phyloP scores from a whole-genome alignment of 805 yeast genomes.

The Cyberlindnera nakhonratchasimensis region DNA sequence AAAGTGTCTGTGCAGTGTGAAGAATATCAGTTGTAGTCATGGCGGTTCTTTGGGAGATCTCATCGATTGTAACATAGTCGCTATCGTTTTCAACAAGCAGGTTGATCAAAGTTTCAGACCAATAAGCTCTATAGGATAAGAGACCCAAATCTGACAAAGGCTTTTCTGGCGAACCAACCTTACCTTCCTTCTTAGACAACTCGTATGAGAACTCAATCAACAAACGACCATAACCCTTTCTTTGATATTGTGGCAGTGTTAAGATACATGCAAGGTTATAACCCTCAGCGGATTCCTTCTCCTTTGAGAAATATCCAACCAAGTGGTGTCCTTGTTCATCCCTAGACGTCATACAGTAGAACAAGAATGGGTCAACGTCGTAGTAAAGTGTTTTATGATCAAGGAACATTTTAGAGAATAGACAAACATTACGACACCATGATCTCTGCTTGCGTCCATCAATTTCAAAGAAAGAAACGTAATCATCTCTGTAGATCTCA shows the following conservation, averaged over 20 bases:
- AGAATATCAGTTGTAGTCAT: conserved; percentile 96
- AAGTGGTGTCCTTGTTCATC: conserved; percentile 92
- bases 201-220: conserved; percentile 92
- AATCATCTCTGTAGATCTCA: conserved; percentile 90
- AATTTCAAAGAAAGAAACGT: conserved; percentile 92
- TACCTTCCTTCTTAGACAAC: conserved; percentile 80
- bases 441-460: conserved; percentile 95
- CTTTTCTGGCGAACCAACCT: conserved; percentile 95
- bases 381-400: conserved; percentile 96
- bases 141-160: conserved; percentile 94
- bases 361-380: conserved; percentile 96
- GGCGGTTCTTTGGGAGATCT: conserved; percentile 77
- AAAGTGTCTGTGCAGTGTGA: conserved; percentile 88
- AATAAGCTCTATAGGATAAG: conserved; percentile 87
- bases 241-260: conserved; percentile 93
- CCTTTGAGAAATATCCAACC: conserved; percentile 96
- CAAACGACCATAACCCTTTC: conserved; percentile 90
- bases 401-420: conserved; percentile 82
- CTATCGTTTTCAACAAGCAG: conserved; percentile 59
- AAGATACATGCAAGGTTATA: conserved; percentile 97
- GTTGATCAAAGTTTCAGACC: conserved; percentile 88
- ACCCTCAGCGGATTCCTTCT: conserved; percentile 91
- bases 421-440: conserved; percentile 95
- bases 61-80: conserved; percentile 74
- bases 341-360: conserved; percentile 90